Conservation (phyloP, 495 filamentous ascomycete species). For the Haplographium delicatum region DNA sequence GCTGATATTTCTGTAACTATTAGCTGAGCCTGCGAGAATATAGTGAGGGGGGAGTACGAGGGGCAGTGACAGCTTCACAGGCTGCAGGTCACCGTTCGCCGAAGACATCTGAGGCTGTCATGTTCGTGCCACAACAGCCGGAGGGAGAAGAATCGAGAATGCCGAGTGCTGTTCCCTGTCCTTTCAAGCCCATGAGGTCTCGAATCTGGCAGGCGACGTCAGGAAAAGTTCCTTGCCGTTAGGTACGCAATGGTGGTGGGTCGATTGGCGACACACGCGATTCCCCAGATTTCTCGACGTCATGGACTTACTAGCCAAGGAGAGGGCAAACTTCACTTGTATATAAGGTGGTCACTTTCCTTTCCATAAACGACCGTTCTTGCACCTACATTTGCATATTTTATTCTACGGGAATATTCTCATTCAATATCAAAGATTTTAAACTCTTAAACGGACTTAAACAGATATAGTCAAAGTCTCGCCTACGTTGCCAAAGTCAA, state of each 20-base stretch:
- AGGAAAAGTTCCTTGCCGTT: not conserved
- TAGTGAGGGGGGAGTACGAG: slow-evolving; percentile 49
- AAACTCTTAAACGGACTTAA: not conserved
- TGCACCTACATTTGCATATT: too few relatives aligned
- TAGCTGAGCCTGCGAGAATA: not conserved
- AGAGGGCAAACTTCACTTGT: slow-evolving; percentile 12
- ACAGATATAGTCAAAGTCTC: too few relatives aligned
- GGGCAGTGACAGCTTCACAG: slow-evolving; percentile 90
- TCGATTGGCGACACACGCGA: slow-evolving; percentile 2
- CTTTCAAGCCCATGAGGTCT: not conserved
- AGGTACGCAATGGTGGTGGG: not conserved
- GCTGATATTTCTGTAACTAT: slow-evolving; percentile 63
- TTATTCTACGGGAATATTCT: not conserved
- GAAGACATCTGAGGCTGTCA: slow-evolving; percentile 45
- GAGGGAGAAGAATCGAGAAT: slow-evolving; percentile 14
- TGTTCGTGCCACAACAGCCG: slow-evolving; percentile 13
- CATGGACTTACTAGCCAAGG: slow-evolving; percentile 1
- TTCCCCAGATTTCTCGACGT: slow-evolving; percentile 3
- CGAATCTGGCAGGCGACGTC: not conserved
- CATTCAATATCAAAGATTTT: not conserved
- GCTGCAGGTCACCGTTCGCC: slow-evolving; percentile 52
- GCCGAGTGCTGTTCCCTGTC: not conserved
- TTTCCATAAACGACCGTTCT: too few relatives aligned
- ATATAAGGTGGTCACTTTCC: slow-evolving; percentile 5
- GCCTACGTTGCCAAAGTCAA: slow-evolving; percentile 7